Evolutionary conservation across 2,329 filamentous ascomycete species (phyloP), one percentile per base, ranked within the genome.

Genomic region (Hymenoscyphus occultus): DNA sequence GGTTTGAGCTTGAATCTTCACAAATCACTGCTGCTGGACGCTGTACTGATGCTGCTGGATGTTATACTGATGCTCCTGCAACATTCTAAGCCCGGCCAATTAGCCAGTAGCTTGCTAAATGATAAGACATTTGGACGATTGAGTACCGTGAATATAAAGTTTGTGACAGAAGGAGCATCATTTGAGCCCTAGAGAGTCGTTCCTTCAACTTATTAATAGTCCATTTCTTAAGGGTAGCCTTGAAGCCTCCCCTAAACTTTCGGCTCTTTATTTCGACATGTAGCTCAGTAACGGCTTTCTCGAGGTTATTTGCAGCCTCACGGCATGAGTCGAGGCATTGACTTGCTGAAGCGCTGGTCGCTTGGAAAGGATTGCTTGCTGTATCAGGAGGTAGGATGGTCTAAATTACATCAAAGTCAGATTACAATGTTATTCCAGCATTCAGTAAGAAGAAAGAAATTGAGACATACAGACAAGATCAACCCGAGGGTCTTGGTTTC

Each of bases 181-280:
- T 39, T 56, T 63, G 54, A 10, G 61, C 54, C 10, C 19, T 35
- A 16, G n/a, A 13, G 9, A 64, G 32, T 4, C 62, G 57, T 3
- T 64, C 62, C 19, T 60, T 64, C 45, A 60, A 54, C 14, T 31
- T 64, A 16, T 64, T 13, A 54, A 64, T 60, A 7, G 13, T 31
- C 19, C 48, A 12, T 22, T 54, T 54, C 3, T 54, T 54, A 5
- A 54, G 9, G 4, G 10, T 13, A 54, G 48, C 48, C 22, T 54
- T 54, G 19, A 54, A 54, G 3, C 19, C 19, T 28, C 48, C 48
- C 0, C 19, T 54, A 5, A 5, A 2, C 22, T 54, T 54, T 13
- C 9, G 1, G 2, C 28, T 54, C 10, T 5, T 12, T 9, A 54
- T 54, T 28, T 28, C 48, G 19, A 22, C 48, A 22, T 54, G 48